Conservation (phyloP, 139 green algal species). For the Chlamydomonas sphaeroides region DNA sequence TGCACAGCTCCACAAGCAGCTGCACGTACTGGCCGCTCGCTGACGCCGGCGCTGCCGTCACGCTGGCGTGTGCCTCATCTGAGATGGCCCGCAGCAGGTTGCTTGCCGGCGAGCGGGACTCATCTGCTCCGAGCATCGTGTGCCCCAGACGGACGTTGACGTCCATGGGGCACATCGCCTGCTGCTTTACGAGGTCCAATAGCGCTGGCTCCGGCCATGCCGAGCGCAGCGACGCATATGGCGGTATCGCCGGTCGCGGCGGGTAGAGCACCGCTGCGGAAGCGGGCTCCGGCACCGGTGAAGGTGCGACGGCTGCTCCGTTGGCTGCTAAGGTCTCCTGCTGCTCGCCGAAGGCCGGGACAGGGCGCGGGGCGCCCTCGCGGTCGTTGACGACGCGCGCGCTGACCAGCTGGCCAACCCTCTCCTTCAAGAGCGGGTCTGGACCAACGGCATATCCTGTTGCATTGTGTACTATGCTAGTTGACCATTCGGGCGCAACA, state of each 20-base stretch:
- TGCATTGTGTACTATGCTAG: no score
- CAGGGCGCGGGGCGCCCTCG: no score
- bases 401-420: no score
- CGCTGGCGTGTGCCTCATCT: background rate
- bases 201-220: conserved; percentile 30
- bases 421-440: no score
- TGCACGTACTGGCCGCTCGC: conserved; percentile 27
- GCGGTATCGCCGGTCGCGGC: conserved; percentile 2
- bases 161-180: conserved; percentile 20
- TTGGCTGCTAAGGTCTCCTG: no score
- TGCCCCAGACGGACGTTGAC: conserved; percentile 7
- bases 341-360: no score
- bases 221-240: conserved; percentile 9
- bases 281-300: conserved; percentile 20
- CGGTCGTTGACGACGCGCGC: no score
- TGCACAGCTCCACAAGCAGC: conserved; percentile 23
- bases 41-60: background rate
- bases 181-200: conserved; percentile 22
- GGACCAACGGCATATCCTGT: no score
- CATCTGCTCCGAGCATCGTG: background rate
- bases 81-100: conserved; percentile 11
- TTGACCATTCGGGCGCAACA: no score
- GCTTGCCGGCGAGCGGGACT: background rate
- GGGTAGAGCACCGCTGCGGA: background rate
- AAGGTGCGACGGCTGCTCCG: background rate